Percentiles rank a stretch among this genome's conserved stretches.
These are phyloP conservation scores for Saraca asoca DNA, from an alignment of 331 rosid species.

Conservation along the genomic window DNA sequence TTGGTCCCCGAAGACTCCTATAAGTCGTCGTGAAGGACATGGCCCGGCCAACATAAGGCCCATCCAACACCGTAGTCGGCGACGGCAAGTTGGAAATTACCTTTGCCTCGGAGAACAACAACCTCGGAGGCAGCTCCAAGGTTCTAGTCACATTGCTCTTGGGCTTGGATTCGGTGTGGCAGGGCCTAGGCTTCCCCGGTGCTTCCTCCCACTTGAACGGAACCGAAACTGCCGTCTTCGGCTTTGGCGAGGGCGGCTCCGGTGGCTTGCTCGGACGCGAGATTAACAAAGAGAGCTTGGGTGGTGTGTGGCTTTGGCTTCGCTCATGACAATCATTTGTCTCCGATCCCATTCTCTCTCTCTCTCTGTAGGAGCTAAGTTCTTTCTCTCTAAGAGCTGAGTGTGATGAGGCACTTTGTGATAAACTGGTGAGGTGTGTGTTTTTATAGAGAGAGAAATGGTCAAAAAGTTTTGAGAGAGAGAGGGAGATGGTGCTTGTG, in stretches of 20 bases:
- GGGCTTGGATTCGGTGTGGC: slow-evolving; percentile 39
- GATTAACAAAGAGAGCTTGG: slow-evolving; percentile 51
- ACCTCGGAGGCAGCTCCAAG: slow-evolving; percentile 89
- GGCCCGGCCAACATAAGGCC: slow-evolving; percentile 70
- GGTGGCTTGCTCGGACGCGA: slow-evolving; percentile 49
- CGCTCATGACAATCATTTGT: not conserved
- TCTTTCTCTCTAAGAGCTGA: not conserved
- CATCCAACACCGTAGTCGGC: slow-evolving; percentile 72
- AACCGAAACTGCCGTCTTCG: slow-evolving; percentile 51
- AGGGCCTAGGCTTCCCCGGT: slow-evolving; percentile 80
- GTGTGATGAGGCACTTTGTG: not conserved
- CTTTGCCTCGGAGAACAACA: slow-evolving; percentile 45
- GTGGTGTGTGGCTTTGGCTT: slow-evolving; percentile 28
- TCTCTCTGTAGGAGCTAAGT: too few relatives aligned
- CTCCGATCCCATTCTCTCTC: slow-evolving; percentile 22
- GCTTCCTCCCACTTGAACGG: slow-evolving; percentile 96
- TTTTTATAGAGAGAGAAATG: slow-evolving; percentile 26
- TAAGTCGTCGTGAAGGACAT: slow-evolving; percentile 57
- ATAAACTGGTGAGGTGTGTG: slow-evolving; percentile 13
- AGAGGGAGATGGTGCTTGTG: not conserved
- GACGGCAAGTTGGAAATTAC: slow-evolving; percentile 44
- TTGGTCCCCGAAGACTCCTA: slow-evolving; percentile 39
- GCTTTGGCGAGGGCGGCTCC: slow-evolving; percentile 54
- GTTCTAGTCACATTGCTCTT: slow-evolving; percentile 37
- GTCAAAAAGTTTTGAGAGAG: not conserved